These are phyloP conservation scores for Sarcodon sp. DNA, from an alignment of 768 basidiomycete genomes.

Conservation along the genomic window DNA sequence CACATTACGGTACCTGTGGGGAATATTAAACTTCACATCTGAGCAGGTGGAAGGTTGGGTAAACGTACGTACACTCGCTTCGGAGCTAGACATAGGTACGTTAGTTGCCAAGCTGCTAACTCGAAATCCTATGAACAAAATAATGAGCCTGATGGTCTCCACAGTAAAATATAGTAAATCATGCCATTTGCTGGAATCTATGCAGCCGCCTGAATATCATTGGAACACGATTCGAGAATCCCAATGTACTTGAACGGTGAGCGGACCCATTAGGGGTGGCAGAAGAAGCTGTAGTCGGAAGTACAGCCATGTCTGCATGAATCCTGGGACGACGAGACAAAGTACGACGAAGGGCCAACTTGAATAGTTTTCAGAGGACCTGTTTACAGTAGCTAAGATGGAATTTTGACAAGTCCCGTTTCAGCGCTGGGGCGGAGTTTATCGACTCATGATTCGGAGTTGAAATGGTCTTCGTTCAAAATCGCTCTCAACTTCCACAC, in stretches of 20 bases:
- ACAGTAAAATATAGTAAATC: constrained; percentile 7
- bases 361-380: not conserved
- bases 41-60: constrained; percentile 11
- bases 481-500: constrained; percentile 6
- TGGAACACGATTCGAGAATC: constrained; percentile 49
- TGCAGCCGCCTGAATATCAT: constrained; percentile 71
- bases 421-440: too few species aligned
- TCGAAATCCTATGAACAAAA: constrained; percentile 72
- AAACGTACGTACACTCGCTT: constrained; percentile 61
- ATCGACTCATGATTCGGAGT: too few species aligned
- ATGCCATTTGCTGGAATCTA: constrained; percentile 80
- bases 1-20: constrained; percentile 76
- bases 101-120: constrained; percentile 90
- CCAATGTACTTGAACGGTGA: constrained; percentile 7
- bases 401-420: not conserved
- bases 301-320: constrained; percentile 12
- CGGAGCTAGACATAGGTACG: constrained; percentile 86
- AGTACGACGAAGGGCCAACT: not conserved
- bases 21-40: constrained; percentile 9
- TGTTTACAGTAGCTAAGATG: not conserved
- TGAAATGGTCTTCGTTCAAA: too few species aligned
- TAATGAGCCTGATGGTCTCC: not conserved
- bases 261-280: constrained; percentile 7
- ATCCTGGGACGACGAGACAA: not conserved
- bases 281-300: constrained; percentile 11